These are phyloP conservation scores for Tylopilus orsonianus DNA, from an alignment of 1,284 basidiomycete genomes.

Conservation along the genomic window DNA sequence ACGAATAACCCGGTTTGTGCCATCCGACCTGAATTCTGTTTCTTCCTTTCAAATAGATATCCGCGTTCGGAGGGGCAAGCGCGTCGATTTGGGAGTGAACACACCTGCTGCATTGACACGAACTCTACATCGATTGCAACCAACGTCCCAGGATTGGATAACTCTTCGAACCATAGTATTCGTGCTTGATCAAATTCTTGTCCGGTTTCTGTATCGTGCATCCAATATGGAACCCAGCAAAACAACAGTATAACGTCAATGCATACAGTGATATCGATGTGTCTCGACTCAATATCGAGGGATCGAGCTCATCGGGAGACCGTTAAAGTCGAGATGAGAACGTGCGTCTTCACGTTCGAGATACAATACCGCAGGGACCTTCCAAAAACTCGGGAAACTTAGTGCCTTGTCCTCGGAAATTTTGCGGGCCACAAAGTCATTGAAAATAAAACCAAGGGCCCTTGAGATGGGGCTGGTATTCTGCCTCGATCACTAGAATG, in stretches of 20 bases:
- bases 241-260: not conserved
- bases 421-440: slow-evolving; percentile 91
- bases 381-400: slow-evolving; percentile 89
- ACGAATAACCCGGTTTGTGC: slow-evolving; percentile 88
- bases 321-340: slow-evolving; percentile 60
- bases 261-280: slow-evolving; percentile 82
- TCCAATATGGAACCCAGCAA: not conserved
- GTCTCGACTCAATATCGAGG: slow-evolving; percentile 79
- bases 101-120: slow-evolving; percentile 89
- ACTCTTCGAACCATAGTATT: slow-evolving; percentile 71
- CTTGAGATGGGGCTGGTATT: slow-evolving; percentile 40
- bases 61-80: not conserved
- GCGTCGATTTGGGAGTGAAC: not conserved
- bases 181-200: slow-evolving; percentile 72
- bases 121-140: slow-evolving; percentile 98
- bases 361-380: slow-evolving; percentile 89
- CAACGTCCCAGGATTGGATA: slow-evolving; percentile 83
- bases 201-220: slow-evolving; percentile 62
- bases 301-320: slow-evolving; percentile 72
- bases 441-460: slow-evolving; percentile 94
- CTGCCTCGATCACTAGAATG: slow-evolving; percentile 62
- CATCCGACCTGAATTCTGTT: slow-evolving; percentile 92
- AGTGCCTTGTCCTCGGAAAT: slow-evolving; percentile 86
- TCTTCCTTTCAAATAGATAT: slow-evolving; percentile 74
- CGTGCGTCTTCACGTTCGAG: slow-evolving; percentile 75